Evolutionary conservation across 2,329 filamentous ascomycete species (phyloP).

Genomic region (Didymella arachidicola): DNA sequence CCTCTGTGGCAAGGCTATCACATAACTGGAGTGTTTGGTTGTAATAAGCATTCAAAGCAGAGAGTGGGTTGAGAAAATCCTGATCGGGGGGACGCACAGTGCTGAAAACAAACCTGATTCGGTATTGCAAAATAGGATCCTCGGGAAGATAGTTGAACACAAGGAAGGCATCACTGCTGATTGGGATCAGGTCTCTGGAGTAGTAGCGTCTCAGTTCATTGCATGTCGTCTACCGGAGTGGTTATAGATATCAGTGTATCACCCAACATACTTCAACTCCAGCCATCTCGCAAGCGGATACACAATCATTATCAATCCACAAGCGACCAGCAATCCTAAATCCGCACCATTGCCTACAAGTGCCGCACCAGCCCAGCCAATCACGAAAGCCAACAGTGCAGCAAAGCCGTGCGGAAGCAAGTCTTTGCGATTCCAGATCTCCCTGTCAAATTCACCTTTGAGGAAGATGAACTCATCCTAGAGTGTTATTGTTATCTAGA

Average conservation of each 20-base stretch:
- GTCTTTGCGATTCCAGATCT: slow-evolving; percentile 34
- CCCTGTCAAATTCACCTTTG: slow-evolving; percentile 30
- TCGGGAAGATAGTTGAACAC: no score
- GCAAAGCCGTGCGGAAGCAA: slow-evolving; percentile 32
- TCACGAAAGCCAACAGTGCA: slow-evolving; percentile 30
- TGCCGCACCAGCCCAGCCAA: slow-evolving; percentile 34
- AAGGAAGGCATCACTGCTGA: no score
- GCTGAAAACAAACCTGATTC: no score
- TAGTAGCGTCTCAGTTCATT: no score
- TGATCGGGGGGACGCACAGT: no score
- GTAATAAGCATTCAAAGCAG: no score
- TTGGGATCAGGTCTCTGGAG: no score
- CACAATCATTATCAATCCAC: slow-evolving; percentile 62
- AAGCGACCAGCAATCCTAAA: slow-evolving; percentile 62
- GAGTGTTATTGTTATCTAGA: slow-evolving; percentile 34
- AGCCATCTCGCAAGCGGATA: slow-evolving; percentile 63
- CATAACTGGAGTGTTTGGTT: no score
- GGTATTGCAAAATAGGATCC: no score
- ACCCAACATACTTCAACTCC: slow-evolving; percentile 51
- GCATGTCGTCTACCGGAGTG: no score
- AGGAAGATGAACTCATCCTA: slow-evolving; percentile 37
- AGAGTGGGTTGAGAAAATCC: no score
- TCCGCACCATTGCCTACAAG: slow-evolving; percentile 57
- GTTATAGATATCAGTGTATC: slow-evolving; percentile 9
- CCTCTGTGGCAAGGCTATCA: no score